phyloP scores from a whole-genome alignment of 2,329 filamentous ascomycete species.

The Trichoderma lentiforme region DNA sequence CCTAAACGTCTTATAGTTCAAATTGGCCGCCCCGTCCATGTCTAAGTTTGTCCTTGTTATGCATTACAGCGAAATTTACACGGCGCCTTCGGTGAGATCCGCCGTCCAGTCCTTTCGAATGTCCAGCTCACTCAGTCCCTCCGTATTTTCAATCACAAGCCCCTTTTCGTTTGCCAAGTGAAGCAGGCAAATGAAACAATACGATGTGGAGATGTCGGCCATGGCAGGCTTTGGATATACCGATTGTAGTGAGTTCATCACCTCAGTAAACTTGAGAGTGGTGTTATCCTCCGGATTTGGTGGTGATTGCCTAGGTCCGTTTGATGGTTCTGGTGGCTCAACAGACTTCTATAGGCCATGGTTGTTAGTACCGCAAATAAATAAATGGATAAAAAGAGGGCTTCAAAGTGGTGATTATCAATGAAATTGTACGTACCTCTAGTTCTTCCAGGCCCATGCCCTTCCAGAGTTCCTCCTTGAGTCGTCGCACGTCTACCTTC shows the following conservation, averaged over 20 bases:
- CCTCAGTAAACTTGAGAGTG: slow-evolving; percentile 76
- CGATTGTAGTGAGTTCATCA: slow-evolving; percentile 83
- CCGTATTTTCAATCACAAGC: slow-evolving; percentile 66
- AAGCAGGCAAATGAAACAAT: slow-evolving; percentile 88
- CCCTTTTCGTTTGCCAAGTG: slow-evolving; percentile 94
- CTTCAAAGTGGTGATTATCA: not conserved
- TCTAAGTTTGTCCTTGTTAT: not conserved
- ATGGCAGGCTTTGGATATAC: slow-evolving; percentile 85
- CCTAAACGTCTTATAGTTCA: not conserved
- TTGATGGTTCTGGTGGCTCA: slow-evolving; percentile 26
- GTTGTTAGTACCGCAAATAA: not conserved
- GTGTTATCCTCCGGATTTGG: slow-evolving; percentile 40
- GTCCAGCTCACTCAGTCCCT: slow-evolving; percentile 55
- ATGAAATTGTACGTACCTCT: slow-evolving; percentile 40
- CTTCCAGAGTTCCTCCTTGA: slow-evolving; percentile 70
- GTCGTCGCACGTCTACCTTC: slow-evolving; percentile 65
- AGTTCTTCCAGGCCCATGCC: slow-evolving; percentile 57
- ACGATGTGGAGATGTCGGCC: slow-evolving; percentile 90
- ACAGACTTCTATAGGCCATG: not conserved
- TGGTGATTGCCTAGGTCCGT: slow-evolving; percentile 29
- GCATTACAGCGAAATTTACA: slow-evolving; percentile 23
- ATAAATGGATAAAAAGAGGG: not conserved
- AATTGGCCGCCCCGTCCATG: not conserved
- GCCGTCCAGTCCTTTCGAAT: slow-evolving; percentile 62
- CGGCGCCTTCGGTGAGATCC: slow-evolving; percentile 47